phyloP scores from a whole-genome alignment of 2,329 filamentous ascomycete species.

The Cladorrhinum sp. region DNA sequence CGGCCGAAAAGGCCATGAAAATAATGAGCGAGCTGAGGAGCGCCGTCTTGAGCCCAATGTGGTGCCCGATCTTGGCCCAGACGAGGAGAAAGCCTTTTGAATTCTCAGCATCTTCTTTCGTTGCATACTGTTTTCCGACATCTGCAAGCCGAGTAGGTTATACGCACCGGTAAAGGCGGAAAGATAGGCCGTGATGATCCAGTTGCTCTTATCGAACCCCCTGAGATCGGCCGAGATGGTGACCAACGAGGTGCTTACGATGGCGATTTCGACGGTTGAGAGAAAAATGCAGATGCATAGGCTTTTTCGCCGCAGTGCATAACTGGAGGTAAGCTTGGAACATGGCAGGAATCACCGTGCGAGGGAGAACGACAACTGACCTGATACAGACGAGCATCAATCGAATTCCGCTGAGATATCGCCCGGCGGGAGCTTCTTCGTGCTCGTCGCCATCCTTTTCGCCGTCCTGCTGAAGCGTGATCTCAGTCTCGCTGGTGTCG shows the following conservation, averaged over 20 bases:
- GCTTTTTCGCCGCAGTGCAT: too few species aligned
- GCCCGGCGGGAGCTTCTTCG: too few species aligned
- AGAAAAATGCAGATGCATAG: neutral
- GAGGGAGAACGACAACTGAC: too few species aligned
- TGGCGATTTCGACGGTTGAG: conserved; percentile 10
- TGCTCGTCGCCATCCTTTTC: too few species aligned
- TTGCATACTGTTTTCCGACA: neutral
- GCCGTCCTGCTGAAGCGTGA: too few species aligned
- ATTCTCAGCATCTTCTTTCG: too few species aligned
- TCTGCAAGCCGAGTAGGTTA: neutral
- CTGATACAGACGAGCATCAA: too few species aligned
- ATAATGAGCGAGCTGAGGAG: neutral
- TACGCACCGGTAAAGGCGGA: conserved; percentile 1
- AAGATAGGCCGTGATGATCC: conserved; percentile 13
- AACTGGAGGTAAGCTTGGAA: too few species aligned
- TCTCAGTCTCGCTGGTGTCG: too few species aligned
- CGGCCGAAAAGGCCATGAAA: conserved; percentile 7
- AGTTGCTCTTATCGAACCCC: conserved; percentile 12
- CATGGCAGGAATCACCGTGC: too few species aligned
- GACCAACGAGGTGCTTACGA: conserved; percentile 11
- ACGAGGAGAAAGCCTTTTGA: conserved; percentile 2
- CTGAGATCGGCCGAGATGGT: conserved; percentile 6
- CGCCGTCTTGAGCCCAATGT: conserved; percentile 6
- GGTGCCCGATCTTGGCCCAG: conserved; percentile 7
- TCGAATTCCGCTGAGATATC: too few species aligned